A percentile compares a stretch with the other conserved stretches of the same genome.
Evolutionary conservation across 2,329 filamentous ascomycete species (phyloP).

Genomic region (Byssoonygena ceratinophila): DNA sequence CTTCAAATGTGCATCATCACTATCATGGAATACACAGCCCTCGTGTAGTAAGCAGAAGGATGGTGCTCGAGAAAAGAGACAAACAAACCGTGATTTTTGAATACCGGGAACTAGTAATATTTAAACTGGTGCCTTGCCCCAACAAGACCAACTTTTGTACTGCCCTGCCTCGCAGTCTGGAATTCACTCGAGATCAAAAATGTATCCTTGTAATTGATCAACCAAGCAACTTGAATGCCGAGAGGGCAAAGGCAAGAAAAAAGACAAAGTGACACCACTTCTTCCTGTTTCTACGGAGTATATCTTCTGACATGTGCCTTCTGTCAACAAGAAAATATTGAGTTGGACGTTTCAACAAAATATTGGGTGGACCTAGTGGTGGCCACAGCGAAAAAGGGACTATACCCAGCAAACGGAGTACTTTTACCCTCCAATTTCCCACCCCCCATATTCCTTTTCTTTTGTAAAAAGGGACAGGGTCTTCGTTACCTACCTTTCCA

Average conservation of each 20-base stretch:
- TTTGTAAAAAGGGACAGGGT: too few species aligned
- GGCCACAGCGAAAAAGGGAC: neutral
- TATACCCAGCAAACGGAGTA: neutral
- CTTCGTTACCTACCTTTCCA: too few species aligned
- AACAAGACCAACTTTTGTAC: conserved; percentile 9
- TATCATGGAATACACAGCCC: too few species aligned
- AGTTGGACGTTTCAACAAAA: neutral
- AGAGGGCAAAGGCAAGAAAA: neutral
- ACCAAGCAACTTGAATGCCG: neutral
- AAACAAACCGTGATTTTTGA: neutral
- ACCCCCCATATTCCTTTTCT: too few species aligned
- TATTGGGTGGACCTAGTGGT: neutral
- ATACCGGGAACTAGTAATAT: conserved; percentile 11
- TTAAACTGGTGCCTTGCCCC: neutral
- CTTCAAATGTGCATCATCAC: too few species aligned
- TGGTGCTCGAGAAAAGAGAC: too few species aligned
- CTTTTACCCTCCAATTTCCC: too few species aligned
- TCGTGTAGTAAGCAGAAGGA: too few species aligned
- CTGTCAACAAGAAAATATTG: neutral
- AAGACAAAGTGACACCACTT: conserved; percentile 9
- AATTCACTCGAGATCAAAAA: neutral
- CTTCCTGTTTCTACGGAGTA: neutral
- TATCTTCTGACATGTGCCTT: neutral
- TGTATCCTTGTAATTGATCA: neutral
- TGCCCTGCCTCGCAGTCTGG: neutral